Evolutionary conservation across 306 rosid species (phyloP).

Genomic region (Fragaria nilgerrensis): DNA sequence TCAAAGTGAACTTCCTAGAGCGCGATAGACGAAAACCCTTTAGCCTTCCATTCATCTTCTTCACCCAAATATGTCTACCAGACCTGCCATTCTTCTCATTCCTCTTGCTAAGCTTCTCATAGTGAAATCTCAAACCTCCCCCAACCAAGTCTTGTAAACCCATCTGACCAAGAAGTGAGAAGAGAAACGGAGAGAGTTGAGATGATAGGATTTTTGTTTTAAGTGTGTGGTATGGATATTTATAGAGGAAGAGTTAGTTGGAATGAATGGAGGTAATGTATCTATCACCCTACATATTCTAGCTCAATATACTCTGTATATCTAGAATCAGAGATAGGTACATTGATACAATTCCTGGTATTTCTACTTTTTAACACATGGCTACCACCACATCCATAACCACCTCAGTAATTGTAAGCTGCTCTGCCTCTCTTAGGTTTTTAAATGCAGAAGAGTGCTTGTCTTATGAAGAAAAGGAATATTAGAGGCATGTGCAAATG

Average conservation of each 20-base stretch:
- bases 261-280: slow-evolving; percentile 1
- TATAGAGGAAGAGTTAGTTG: slow-evolving; percentile 16
- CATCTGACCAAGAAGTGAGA: slow-evolving; percentile 23
- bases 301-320: slow-evolving; percentile 24
- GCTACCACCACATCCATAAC: slow-evolving; percentile 34
- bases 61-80: slow-evolving; percentile 47
- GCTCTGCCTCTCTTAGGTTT: background rate
- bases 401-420: slow-evolving; percentile 19
- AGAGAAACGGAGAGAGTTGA: background rate
- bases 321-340: slow-evolving; percentile 33
- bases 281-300: slow-evolving; percentile 20
- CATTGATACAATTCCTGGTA: slow-evolving; percentile 10
- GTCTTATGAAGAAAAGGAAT: slow-evolving; percentile 54
- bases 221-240: background rate
- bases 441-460: slow-evolving; percentile 26
- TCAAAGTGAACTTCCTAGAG: slow-evolving; percentile 45
- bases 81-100: slow-evolving; percentile 37
- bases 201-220: background rate
- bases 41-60: slow-evolving; percentile 49
- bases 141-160: slow-evolving; percentile 37
- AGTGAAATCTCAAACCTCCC: slow-evolving; percentile 41
- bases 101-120: slow-evolving; percentile 42
- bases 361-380: slow-evolving; percentile 49
- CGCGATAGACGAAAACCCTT: slow-evolving; percentile 51
- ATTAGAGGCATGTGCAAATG: slow-evolving; percentile 85